phyloP scores from a whole-genome alignment of 164 flowering plant species.

The Umbellularia californica region DNA sequence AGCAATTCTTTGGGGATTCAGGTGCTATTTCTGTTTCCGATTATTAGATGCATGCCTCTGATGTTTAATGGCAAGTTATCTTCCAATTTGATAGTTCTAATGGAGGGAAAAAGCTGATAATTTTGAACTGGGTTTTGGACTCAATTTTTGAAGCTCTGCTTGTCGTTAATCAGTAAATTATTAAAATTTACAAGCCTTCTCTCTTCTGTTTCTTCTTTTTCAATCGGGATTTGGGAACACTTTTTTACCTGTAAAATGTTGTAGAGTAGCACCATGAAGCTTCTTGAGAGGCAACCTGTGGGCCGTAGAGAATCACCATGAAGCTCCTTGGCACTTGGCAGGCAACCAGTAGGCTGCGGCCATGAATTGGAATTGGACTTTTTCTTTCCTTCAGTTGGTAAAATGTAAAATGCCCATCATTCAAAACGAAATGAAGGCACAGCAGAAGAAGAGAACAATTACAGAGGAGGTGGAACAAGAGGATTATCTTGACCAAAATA shows the following conservation, averaged over 20 bases:
- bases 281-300: background rate
- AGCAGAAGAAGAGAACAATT: no score
- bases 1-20: slow-evolving; percentile 60
- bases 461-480: no score
- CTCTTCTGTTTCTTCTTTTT: background rate
- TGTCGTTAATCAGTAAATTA: background rate
- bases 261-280: background rate
- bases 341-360: background rate
- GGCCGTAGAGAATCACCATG: background rate
- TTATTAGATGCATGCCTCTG: background rate
- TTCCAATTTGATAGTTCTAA: background rate
- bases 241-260: background rate
- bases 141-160: background rate
- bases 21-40: slow-evolving; percentile 33
- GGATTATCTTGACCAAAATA: no score
- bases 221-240: background rate
- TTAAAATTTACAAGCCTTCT: background rate
- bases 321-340: background rate
- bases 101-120: background rate
- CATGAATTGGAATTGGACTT: no score
- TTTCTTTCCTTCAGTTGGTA: no score
- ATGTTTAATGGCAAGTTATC: background rate
- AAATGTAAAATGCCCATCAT: no score
- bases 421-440: no score
- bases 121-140: background rate